Evolutionary conservation across 2,329 filamentous ascomycete species (phyloP).

Genomic region (Acarospora socialis): DNA sequence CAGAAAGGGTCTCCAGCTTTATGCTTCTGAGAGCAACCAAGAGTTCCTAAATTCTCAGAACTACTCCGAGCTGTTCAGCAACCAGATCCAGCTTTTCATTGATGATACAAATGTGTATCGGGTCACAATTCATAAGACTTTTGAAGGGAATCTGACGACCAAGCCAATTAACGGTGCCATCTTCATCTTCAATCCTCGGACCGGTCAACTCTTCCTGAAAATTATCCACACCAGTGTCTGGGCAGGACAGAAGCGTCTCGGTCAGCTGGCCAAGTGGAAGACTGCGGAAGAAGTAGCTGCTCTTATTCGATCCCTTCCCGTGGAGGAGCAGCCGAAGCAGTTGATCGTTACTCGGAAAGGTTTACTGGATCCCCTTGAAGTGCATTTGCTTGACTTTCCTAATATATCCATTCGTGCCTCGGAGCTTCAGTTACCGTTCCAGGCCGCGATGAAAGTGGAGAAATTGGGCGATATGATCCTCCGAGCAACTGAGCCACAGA

Average conservation of each 20-base stretch:
- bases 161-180: conserved; percentile 99
- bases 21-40: conserved; percentile 96
- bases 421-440: conserved; percentile 93
- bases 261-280: conserved; percentile 98
- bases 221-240: conserved; percentile 99
- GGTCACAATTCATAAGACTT: conserved; percentile 99
- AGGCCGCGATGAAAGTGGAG: conserved; percentile 99
- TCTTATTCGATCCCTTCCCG: conserved; percentile 83
- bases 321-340: conserved; percentile 97
- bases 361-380: conserved; percentile 89
- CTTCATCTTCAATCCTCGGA: conserved; percentile 99
- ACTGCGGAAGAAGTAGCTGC: conserved; percentile 98
- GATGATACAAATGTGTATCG: conserved; percentile 99
- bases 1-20: conserved; percentile 91
- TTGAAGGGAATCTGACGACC: conserved; percentile 95
- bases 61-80: conserved; percentile 97
- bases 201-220: conserved; percentile 93
- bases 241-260: conserved; percentile 97
- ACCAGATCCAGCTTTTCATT: conserved; percentile 96
- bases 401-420: conserved; percentile 98
- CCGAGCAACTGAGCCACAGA: conserved; percentile 94
- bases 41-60: conserved; percentile 99
- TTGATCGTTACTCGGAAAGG: conserved; percentile 96
- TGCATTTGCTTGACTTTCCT: conserved; percentile 93
- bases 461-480: conserved; percentile 99